Evolutionary conservation across 805 yeast genomes (phyloP).

Genomic region (Metschnikowia borealis): DNA sequence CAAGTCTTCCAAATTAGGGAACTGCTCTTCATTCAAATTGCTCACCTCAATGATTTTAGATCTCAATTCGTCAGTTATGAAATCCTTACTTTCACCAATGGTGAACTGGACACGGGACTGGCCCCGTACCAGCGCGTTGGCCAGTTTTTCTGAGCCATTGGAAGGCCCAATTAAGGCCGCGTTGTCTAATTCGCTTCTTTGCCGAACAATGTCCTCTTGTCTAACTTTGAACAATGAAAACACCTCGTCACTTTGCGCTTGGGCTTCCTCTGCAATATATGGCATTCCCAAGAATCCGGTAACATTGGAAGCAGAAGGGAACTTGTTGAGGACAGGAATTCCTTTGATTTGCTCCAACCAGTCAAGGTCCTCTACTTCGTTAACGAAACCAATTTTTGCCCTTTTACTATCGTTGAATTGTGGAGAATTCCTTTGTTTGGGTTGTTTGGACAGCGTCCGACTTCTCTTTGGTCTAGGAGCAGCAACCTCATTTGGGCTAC

Average conservation of each 20-base stretch:
- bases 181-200: constrained; percentile 19
- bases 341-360: constrained; percentile 71
- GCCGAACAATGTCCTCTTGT: constrained; percentile 62
- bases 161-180: background rate
- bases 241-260: constrained; percentile 43
- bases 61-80: constrained; percentile 52
- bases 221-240: constrained; percentile 60
- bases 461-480: background rate
- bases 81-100: constrained; percentile 19
- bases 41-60: constrained; percentile 49
- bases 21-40: constrained; percentile 52
- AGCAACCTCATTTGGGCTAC: background rate
- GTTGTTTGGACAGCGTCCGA: background rate
- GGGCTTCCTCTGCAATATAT: constrained; percentile 14
- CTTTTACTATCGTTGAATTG: constrained; percentile 5
- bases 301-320: constrained; percentile 49
- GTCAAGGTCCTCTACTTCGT: constrained; percentile 36
- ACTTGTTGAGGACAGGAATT: constrained; percentile 59
- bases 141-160: constrained; percentile 1
- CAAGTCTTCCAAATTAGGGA: constrained; percentile 73
- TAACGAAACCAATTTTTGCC: constrained; percentile 13
- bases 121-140: background rate
- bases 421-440: constrained; percentile 2
- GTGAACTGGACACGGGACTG: constrained; percentile 17
- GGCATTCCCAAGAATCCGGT: constrained; percentile 48